Conservation (phyloP, 1,284 basidiomycete species). For the Xerocomus amazonicus region DNA sequence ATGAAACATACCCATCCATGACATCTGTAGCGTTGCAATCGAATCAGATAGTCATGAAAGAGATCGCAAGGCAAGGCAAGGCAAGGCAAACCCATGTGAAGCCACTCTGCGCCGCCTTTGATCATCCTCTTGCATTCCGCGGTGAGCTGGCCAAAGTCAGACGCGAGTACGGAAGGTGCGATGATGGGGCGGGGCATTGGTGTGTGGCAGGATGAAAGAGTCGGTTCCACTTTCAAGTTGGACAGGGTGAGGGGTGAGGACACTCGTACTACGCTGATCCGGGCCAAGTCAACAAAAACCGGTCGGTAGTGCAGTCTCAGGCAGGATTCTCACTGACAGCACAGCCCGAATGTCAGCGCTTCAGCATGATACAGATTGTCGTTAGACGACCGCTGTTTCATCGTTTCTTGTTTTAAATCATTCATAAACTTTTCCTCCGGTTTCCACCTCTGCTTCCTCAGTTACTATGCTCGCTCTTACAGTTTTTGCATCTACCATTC, state of each 20-base stretch:
- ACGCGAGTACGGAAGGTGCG: slow-evolving; percentile 87
- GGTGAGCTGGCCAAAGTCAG: slow-evolving; percentile 90
- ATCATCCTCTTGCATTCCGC: slow-evolving; percentile 94
- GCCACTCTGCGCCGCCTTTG: slow-evolving; percentile 88
- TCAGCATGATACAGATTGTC: neutral
- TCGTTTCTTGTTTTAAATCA: neutral
- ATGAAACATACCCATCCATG: slow-evolving; percentile 82
- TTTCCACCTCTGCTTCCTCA: neutral
- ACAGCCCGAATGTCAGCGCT: neutral
- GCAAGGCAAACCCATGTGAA: slow-evolving; percentile 81
- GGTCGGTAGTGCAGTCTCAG: no score
- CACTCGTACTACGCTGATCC: no score
- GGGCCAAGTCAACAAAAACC: no score
- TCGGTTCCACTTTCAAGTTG: neutral
- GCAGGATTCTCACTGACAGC: no score
- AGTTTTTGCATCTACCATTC: slow-evolving; percentile 1
- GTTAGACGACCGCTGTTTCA: neutral
- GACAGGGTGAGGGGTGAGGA: no score
- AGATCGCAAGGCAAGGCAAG: slow-evolving; percentile 16
- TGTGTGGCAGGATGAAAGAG: slow-evolving; percentile 10
- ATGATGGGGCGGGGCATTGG: slow-evolving; percentile 87
- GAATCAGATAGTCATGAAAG: slow-evolving; percentile 5
- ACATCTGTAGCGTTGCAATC: slow-evolving; percentile 57
- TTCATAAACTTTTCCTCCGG: neutral
- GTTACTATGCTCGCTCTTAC: slow-evolving; percentile 7